These are phyloP conservation scores for Articulospora tetracladia DNA, from an alignment of 495 filamentous ascomycete species.

Conservation along the genomic window DNA sequence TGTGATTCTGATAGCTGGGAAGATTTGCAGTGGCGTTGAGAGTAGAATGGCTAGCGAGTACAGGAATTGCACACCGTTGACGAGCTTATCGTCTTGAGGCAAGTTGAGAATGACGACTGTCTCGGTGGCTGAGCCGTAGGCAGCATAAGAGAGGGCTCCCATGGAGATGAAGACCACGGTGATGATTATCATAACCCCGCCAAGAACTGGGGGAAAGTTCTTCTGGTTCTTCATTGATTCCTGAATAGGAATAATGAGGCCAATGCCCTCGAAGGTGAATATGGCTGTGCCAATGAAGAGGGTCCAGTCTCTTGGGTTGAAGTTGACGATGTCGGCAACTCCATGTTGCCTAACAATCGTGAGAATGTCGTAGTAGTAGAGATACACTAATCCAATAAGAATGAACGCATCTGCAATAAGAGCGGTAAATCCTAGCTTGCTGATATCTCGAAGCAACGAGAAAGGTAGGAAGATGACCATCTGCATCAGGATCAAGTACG, in stretches of 20 bases:
- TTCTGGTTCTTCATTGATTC: constrained; percentile 88
- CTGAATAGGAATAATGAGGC: constrained; percentile 98
- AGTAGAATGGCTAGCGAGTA: constrained; percentile 93
- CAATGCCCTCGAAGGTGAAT: constrained; percentile 97
- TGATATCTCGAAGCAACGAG: constrained; percentile 90
- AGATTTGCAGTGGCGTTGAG: constrained; percentile 91
- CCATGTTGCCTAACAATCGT: constrained; percentile 76
- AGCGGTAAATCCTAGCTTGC: constrained; percentile 86
- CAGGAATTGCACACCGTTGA: constrained; percentile 92
- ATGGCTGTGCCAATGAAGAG: constrained; percentile 98
- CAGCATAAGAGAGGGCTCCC: constrained; percentile 91
- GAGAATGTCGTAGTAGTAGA: constrained; percentile 91
- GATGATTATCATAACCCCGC: constrained; percentile 89
- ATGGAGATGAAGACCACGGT: constrained; percentile 85
- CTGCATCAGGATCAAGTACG: constrained; percentile 87
- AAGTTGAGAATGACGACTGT: constrained; percentile 95
- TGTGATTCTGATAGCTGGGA: constrained; percentile 86
- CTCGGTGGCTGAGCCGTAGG: constrained; percentile 90
- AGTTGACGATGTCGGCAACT: constrained; percentile 75
- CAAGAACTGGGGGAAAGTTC: constrained; percentile 85
- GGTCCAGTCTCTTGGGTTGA: constrained; percentile 88
- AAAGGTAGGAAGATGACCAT: constrained; percentile 90
- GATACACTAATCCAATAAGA: constrained; percentile 82
- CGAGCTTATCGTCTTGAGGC: constrained; percentile 91
- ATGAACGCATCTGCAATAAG: constrained; percentile 93